Base-by-base conservation (phyloP, 257 asterid species). In the Euphrasia confusa region DNA sequence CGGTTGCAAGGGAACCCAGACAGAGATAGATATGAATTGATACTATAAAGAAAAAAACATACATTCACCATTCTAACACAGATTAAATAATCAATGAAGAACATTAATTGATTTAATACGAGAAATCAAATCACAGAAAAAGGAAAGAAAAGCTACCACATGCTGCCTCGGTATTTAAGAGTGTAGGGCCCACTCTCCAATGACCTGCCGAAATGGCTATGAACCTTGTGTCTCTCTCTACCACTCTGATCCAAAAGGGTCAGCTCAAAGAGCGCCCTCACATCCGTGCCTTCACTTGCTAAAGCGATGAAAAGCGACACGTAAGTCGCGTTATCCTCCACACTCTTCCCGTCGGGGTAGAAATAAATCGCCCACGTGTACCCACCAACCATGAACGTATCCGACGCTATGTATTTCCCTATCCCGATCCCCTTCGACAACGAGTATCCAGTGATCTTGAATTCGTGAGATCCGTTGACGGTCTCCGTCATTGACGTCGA, bases 51-150 rank as follows among this genome's bases (percentile, higher is more conserved):
- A 10, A 40, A 1, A 40, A 40, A 40, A 40, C 7, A 9, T 10
- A 4, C 18, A 13, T 45, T 12, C 52, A 12, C 17, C 15, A 27
- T 54, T 45, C 47, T 47, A 7, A 45, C 48, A 30, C 13, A 21
- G 58, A 40, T 24, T 11, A 7, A 67, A 65, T 21, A 70, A 53
- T 49, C 32, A 59, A 63, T 18, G 65, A 64, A 45, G 27, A 66
- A 5, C 61, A 4, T 32, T 40, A 45, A 12, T 44, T 14, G 17
- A 45, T 45, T 45, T 17, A 45, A 45, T 14, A 26, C 15, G 44
- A 67, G 0, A 4, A 28, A 3, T 4, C 7, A 5, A 21, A 21
- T 21, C 11, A 15, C 35, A 67, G 42, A 67, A 17, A 14, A 72
- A 50, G 18, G 64, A 42, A 49, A 54, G 61, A 62, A 69, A 37